phyloP scores from a whole-genome alignment of 2,329 filamentous ascomycete genomes.

The Microsporum canis region DNA sequence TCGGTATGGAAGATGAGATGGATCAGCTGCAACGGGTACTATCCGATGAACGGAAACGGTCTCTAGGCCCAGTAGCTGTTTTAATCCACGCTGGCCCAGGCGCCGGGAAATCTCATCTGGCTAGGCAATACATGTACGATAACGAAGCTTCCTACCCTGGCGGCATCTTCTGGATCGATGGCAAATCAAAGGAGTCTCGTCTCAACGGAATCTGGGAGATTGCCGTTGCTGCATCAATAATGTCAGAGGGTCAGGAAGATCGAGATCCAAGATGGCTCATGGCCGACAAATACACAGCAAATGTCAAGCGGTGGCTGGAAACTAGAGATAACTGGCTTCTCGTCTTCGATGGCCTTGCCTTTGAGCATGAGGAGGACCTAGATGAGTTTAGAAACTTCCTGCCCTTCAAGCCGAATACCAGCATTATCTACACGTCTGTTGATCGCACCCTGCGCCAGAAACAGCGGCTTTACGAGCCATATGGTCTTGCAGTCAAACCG shows the following conservation, averaged over 20 bases:
- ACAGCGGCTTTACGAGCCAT: slow-evolving; percentile 49
- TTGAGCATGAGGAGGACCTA: slow-evolving; percentile 44
- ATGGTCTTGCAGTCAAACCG: slow-evolving; percentile 46
- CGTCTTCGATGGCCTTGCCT: slow-evolving; percentile 55
- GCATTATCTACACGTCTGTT: slow-evolving; percentile 58
- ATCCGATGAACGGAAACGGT: slow-evolving; percentile 46
- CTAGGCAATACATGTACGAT: slow-evolving; percentile 54
- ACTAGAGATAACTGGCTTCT: slow-evolving; percentile 53
- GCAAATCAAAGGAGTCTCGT: slow-evolving; percentile 48
- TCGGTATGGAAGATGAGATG: slow-evolving; percentile 50
- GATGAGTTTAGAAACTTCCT: slow-evolving; percentile 47
- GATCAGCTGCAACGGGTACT: slow-evolving; percentile 48
- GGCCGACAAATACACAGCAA: slow-evolving; percentile 42
- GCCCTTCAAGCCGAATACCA: slow-evolving; percentile 52
- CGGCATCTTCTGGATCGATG: slow-evolving; percentile 59
- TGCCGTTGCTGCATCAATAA: slow-evolving; percentile 42
- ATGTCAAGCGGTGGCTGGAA: slow-evolving; percentile 53
- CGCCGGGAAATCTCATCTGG: slow-evolving; percentile 58
- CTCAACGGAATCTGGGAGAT: slow-evolving; percentile 56
- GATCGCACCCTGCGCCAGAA: slow-evolving; percentile 47
- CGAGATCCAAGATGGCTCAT: slow-evolving; percentile 30
- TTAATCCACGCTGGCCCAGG: slow-evolving; percentile 55
- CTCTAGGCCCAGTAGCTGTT: slow-evolving; percentile 50
- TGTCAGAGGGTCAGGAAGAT: slow-evolving; percentile 35
- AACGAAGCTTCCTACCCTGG: slow-evolving; percentile 51